phyloP scores from a whole-genome alignment of 495 filamentous ascomycete genomes.

The Aspergillus conjunctus region DNA sequence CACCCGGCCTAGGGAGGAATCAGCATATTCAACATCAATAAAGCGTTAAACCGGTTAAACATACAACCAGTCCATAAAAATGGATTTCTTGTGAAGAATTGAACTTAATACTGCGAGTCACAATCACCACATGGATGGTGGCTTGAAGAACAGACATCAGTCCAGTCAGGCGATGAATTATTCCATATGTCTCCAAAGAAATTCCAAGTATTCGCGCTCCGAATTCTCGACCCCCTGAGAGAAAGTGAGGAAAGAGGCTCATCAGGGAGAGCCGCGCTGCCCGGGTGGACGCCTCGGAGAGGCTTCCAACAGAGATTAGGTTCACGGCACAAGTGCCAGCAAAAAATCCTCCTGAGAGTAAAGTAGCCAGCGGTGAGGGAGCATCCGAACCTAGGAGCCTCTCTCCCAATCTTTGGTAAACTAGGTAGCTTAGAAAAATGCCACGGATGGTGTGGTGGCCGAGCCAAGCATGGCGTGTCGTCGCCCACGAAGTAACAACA shows the following conservation, averaged over 20 bases:
- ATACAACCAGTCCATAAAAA: constrained; percentile 23
- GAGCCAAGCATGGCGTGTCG: background rate
- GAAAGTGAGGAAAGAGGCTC: constrained; percentile 18
- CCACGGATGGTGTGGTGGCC: constrained; percentile 4
- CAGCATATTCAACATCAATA: background rate
- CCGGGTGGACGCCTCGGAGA: constrained; percentile 8
- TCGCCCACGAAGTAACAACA: background rate
- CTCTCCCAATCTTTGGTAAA: constrained; percentile 8
- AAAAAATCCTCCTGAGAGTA: constrained; percentile 13
- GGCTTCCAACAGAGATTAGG: constrained; percentile 8
- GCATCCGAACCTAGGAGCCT: background rate
- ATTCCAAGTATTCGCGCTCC: constrained; percentile 26
- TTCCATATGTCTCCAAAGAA: constrained; percentile 29
- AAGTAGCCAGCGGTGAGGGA: constrained; percentile 8
- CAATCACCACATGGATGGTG: constrained; percentile 18
- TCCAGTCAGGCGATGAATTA: constrained; percentile 27
- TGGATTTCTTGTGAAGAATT: constrained; percentile 14
- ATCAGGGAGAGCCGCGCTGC: constrained; percentile 22
- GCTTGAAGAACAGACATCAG: constrained; percentile 25
- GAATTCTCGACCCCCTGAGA: constrained; percentile 24
- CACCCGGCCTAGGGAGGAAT: constrained; percentile 13
- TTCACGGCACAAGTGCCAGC: constrained; percentile 18
- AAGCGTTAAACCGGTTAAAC: background rate
- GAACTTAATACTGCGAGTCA: constrained; percentile 6
- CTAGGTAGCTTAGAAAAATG: constrained; percentile 8